These are phyloP conservation scores for Yamadazyma atmosphaerica DNA, from an alignment of 1,139 yeast species.

Conservation along the genomic window DNA sequence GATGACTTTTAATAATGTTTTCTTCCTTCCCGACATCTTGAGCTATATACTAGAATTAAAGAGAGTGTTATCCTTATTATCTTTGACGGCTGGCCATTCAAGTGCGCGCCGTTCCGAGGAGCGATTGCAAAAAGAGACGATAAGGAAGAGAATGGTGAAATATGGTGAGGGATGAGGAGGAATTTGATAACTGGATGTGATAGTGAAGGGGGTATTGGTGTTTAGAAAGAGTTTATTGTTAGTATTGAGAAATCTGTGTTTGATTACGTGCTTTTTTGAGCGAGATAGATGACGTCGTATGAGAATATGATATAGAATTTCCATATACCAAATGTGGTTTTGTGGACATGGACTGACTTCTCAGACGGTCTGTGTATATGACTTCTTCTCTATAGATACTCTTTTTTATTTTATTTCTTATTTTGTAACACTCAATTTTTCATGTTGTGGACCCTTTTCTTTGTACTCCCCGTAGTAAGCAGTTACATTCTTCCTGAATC, in stretches of 20 bases:
- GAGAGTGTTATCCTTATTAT: neutral
- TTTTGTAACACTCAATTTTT: neutral
- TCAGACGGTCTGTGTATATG: neutral
- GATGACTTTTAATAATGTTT: slow-evolving; percentile 88
- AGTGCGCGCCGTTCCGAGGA: neutral
- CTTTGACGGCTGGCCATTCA: slow-evolving; percentile 1
- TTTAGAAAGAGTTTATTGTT: too few relatives aligned
- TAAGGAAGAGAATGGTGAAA: too few relatives aligned
- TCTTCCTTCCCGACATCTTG: slow-evolving; percentile 80
- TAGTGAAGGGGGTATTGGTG: too few relatives aligned
- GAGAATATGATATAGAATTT: too few relatives aligned
- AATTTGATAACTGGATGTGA: too few relatives aligned
- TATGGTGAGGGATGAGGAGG: too few relatives aligned
- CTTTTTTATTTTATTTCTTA: neutral
- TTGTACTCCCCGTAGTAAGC: neutral
- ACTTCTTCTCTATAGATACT: neutral
- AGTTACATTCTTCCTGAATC: neutral
- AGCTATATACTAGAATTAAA: too few relatives aligned
- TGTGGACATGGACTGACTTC: too few relatives aligned
- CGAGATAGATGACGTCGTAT: too few relatives aligned
- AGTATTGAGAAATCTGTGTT: too few relatives aligned
- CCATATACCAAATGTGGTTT: too few relatives aligned
- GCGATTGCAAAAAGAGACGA: neutral
- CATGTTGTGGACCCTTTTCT: neutral
- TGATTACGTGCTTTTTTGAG: too few relatives aligned